Base-by-base conservation (phyloP, 805 yeast genomes). In the Millerago galiae region DNA sequence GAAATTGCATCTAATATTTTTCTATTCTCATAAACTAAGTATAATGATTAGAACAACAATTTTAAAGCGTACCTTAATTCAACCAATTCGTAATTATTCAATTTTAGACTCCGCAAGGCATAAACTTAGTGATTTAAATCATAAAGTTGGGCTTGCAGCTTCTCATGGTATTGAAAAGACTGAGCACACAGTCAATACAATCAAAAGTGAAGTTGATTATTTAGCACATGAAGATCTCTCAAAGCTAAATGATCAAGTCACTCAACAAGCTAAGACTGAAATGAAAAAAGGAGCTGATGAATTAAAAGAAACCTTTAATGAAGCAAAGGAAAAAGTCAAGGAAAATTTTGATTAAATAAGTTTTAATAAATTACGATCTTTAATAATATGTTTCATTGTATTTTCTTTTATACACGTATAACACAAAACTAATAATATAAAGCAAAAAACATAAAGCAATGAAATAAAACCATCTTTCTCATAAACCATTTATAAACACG, bases 91-190 rank as follows among this genome's bases (percentile, higher is more conserved):
- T 27, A 48, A 42, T 3, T 47, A 49, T 38, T 53, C 59, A 5
- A 38, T 54, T 10, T 9, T 55, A 3, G 56, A 51, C 17, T 15
- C 48, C 9, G 59, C 59, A 5, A 52, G 51, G 41, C 43, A 49
- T 34, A 52, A 48, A 35, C 39, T 53, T 9, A 34, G 40, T 13
- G 51, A 53, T n/a, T 15, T 55, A 29, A 55, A 55, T 38, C 44
- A 48, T 8, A 52, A 51, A 35, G 50, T 52, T 21, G 59, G 59
- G 6, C 28, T 51, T 32, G 59, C 52, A 11, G 58, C 59, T 3
- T 56, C 58, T 10, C 16, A 37, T 18, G 46, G 49, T 0, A 7
- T 55, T 7, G 55, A 55, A 9, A 31, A 46, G 3, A 53, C 54
- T 8, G 56, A 52, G 28, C 16, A 46, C 4, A 44, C 37, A 1